Conservation (phyloP, 73 alveolate genomes). For the Paramecium tetraurelia region DNA sequence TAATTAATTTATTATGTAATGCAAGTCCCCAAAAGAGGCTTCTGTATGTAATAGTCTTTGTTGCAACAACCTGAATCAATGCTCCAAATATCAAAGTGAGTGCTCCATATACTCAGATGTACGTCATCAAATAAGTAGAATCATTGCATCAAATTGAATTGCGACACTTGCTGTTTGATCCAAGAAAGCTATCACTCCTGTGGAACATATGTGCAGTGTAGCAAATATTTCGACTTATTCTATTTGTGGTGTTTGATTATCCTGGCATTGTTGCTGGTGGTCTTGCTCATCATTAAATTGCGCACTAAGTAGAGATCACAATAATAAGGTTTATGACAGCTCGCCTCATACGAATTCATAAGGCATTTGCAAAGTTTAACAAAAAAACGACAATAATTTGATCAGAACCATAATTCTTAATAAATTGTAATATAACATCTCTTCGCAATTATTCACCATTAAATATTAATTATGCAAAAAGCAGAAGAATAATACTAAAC, state of each 20-base stretch:
- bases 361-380: background rate
- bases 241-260: background rate
- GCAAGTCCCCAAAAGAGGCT: background rate
- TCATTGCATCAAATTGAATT: slow-evolving; percentile 7
- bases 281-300: background rate
- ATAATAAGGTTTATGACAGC: background rate
- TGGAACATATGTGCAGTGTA: background rate
- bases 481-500: slow-evolving; percentile 3
- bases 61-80: background rate
- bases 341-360: background rate
- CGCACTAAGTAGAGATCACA: background rate
- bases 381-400: background rate
- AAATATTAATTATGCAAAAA: background rate
- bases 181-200: background rate
- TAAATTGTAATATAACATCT: background rate
- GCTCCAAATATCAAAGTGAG: background rate
- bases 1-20: background rate
- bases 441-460: background rate
- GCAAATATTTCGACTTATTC: background rate
- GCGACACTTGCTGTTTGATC: background rate
- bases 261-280: background rate
- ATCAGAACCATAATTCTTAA: slow-evolving; percentile 2
- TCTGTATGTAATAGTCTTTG: background rate
- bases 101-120: background rate
- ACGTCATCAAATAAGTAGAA: background rate